Evolutionary conservation across 2,329 filamentous ascomycete species (phyloP).

Genomic region (Neoascochyta sp.): DNA sequence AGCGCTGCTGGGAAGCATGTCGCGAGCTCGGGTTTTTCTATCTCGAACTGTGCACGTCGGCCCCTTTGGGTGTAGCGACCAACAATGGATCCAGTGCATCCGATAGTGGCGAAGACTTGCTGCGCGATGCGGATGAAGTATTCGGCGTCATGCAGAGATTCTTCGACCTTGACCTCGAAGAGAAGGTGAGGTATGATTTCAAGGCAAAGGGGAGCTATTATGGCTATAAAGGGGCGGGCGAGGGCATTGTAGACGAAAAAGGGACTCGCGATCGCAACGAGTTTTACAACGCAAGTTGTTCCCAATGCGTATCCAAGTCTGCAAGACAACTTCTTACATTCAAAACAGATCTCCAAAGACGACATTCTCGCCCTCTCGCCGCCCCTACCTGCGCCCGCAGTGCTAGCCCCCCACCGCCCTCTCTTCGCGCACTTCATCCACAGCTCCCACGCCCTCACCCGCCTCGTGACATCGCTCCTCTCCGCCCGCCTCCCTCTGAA

Average conservation of each 20-base stretch:
- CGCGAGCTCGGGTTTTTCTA: slow-evolving; percentile 57
- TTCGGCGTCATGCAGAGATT: slow-evolving; percentile 47
- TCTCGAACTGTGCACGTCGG: slow-evolving; percentile 43
- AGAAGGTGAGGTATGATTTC: slow-evolving; percentile 56
- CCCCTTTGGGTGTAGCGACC: neutral
- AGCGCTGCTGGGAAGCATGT: slow-evolving; percentile 42
- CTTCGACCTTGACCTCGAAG: slow-evolving; percentile 48
- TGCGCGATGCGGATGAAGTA: slow-evolving; percentile 44
- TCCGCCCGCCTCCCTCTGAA: slow-evolving; percentile 44
- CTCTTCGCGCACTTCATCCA: slow-evolving; percentile 45
- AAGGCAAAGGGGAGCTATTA: slow-evolving; percentile 50
- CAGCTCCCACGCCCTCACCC: slow-evolving; percentile 46
- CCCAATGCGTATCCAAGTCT: neutral
- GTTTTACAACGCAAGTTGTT: slow-evolving; percentile 50
- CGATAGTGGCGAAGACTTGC: slow-evolving; percentile 40
- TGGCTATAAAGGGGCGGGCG: slow-evolving; percentile 50
- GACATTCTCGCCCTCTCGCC: slow-evolving; percentile 45
- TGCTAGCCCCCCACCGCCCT: slow-evolving; percentile 38
- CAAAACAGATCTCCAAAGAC: slow-evolving; percentile 48
- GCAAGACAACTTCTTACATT: neutral
- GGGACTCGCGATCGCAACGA: slow-evolving; percentile 53
- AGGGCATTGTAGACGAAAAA: slow-evolving; percentile 44
- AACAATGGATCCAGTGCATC: slow-evolving; percentile 8
- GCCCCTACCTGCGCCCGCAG: slow-evolving; percentile 42
- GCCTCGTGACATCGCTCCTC: slow-evolving; percentile 44